Percentiles rank a stretch among this genome's conserved stretches.
Conservation (phyloP, 192 early-diverging fungal species). For the Gamsiella multidivaricata region DNA sequence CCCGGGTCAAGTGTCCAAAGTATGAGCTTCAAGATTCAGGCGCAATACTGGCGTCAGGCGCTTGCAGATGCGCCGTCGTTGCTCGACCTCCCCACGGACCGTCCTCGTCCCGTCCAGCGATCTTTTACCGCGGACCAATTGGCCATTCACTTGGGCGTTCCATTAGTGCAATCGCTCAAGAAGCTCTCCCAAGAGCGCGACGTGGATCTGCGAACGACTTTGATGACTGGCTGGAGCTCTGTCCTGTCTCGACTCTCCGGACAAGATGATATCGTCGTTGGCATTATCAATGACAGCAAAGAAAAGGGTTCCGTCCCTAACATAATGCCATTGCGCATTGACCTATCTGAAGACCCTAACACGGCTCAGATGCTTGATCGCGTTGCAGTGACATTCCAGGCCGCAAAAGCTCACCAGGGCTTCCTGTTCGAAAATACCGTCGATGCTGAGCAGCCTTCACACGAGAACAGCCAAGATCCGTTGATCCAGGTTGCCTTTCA, state of each 20-base stretch:
- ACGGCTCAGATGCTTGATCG: slow-evolving; percentile 11
- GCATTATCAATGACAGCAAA: not conserved
- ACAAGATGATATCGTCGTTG: not conserved
- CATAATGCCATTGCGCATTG: not conserved
- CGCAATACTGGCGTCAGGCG: not conserved
- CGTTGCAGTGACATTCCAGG: not conserved
- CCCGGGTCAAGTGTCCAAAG: too few relatives aligned
- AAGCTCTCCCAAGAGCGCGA: not conserved
- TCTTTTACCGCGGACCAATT: not conserved
- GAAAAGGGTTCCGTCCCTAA: not conserved
- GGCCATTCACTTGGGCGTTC: not conserved
- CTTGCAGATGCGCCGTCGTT: not conserved
- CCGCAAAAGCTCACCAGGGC: not conserved
- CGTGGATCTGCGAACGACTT: not conserved
- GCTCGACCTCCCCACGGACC: slow-evolving; percentile 9
- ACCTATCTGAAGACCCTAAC: slow-evolving; percentile 5
- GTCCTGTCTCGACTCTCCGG: slow-evolving; percentile 11
- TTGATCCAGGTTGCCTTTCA: not conserved
- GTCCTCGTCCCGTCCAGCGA: not conserved
- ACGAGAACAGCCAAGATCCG: too few relatives aligned
- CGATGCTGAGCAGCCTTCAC: too few relatives aligned
- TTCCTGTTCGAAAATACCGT: too few relatives aligned
- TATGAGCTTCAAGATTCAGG: too few relatives aligned
- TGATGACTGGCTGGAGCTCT: slow-evolving; percentile 3
- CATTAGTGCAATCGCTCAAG: slow-evolving; percentile 8